phyloP scores from a whole-genome alignment of 768 basidiomycete genomes.

The Boletus pseudo-olivaceus region DNA sequence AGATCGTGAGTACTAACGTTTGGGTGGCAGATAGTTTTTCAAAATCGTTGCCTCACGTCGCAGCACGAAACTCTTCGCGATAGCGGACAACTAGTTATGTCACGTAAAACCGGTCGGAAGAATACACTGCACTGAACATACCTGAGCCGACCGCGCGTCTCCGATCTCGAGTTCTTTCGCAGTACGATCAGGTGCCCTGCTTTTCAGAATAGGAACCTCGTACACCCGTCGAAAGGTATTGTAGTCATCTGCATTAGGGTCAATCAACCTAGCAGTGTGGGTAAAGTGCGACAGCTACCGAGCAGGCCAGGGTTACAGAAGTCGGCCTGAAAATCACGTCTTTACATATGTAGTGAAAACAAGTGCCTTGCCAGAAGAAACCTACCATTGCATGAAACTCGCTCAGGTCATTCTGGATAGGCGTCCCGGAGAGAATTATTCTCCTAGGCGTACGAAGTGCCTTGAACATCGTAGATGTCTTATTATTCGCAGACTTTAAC shows the following conservation, averaged over 20 bases:
- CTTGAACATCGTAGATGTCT: slow-evolving; percentile 86
- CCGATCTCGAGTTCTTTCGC: slow-evolving; percentile 74
- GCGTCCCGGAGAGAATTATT: slow-evolving; percentile 92
- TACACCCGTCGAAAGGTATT: slow-evolving; percentile 75
- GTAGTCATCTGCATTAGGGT: slow-evolving; percentile 58
- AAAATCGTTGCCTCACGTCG: slow-evolving; percentile 83
- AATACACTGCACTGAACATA: slow-evolving; percentile 27
- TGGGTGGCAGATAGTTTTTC: slow-evolving; percentile 84
- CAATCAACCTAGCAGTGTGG: background rate
- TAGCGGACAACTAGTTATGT: slow-evolving; percentile 52
- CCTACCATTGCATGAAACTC: slow-evolving; percentile 96
- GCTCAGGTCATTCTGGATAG: slow-evolving; percentile 92
- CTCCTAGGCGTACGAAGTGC: slow-evolving; percentile 70
- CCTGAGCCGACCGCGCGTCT: slow-evolving; percentile 73
- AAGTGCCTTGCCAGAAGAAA: background rate
- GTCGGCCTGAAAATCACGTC: slow-evolving; percentile 53
- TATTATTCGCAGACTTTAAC: slow-evolving; percentile 87
- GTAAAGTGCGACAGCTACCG: slow-evolving; percentile 40
- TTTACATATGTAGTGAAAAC: background rate
- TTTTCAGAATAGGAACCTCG: slow-evolving; percentile 83
- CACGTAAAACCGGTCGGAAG: background rate
- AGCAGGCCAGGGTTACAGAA: slow-evolving; percentile 94
- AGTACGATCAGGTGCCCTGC: slow-evolving; percentile 74
- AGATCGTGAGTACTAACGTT: slow-evolving; percentile 51
- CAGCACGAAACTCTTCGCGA: slow-evolving; percentile 87